phyloP scores from a whole-genome alignment of 2,329 filamentous ascomycete species.

The Trichoderma citrinoviride region DNA sequence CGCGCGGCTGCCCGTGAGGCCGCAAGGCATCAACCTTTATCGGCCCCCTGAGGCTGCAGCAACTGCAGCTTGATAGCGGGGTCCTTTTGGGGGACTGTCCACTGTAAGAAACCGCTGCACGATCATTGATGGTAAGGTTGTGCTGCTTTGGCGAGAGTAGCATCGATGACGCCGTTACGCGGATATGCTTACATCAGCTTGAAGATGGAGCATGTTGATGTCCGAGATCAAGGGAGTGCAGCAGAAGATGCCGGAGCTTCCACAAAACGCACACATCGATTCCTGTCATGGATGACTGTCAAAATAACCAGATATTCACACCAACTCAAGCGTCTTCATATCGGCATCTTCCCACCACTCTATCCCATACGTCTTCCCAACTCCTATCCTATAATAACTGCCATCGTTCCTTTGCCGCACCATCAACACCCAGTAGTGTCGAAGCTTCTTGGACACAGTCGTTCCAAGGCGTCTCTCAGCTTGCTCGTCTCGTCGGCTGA shows the following conservation, averaged over 20 bases:
- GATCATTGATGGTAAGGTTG: not conserved
- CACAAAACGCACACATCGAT: no score
- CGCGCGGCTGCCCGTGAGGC: slow-evolving; percentile 32
- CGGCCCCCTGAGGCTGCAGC: slow-evolving; percentile 18
- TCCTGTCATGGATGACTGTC: no score
- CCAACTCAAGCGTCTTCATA: not conserved
- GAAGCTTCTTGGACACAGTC: slow-evolving; percentile 10
- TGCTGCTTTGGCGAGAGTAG: not conserved
- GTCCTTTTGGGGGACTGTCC: not conserved
- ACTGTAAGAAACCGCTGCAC: not conserved
- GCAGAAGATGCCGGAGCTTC: no score
- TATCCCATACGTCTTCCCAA: slow-evolving; percentile 20
- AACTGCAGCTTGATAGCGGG: slow-evolving; percentile 8
- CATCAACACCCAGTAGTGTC: slow-evolving; percentile 20
- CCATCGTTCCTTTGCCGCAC: slow-evolving; percentile 12
- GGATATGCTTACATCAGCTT: not conserved
- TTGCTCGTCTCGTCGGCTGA: slow-evolving; percentile 19
- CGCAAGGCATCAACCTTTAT: slow-evolving; percentile 38
- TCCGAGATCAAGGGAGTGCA: not conserved
- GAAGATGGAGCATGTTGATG: not conserved
- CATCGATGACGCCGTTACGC: not conserved
- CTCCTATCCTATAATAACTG: slow-evolving; percentile 2
- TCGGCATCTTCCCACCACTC: slow-evolving; percentile 19
- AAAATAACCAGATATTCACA: not conserved
- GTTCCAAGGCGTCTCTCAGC: slow-evolving; percentile 15